These are phyloP conservation scores for Epichloe sibirici DNA, from an alignment of 2,329 filamentous ascomycete genomes.

Conservation along the genomic window DNA sequence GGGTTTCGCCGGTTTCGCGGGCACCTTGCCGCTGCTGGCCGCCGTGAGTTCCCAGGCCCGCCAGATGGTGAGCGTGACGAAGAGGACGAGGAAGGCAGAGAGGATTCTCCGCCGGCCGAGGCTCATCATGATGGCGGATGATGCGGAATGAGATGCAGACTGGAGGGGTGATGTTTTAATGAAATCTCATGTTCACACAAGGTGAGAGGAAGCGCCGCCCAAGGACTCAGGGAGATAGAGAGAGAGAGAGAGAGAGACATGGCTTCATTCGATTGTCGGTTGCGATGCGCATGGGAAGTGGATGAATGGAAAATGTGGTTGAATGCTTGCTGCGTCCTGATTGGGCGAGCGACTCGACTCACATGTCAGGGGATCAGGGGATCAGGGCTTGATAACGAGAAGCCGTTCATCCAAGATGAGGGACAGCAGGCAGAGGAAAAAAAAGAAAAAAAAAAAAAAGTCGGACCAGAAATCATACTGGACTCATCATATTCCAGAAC, in stretches of 20 bases:
- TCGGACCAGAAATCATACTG: too few species aligned
- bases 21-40: not conserved
- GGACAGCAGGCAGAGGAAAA: too few species aligned
- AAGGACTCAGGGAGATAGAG: not conserved
- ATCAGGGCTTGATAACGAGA: too few species aligned
- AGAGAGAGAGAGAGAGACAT: not conserved
- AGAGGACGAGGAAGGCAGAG: slow-evolving; percentile 1
- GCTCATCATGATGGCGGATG: slow-evolving; percentile 3
- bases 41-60: slow-evolving; percentile 4
- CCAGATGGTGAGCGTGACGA: slow-evolving; percentile 6
- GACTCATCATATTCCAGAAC: too few species aligned
- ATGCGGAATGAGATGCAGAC: not conserved
- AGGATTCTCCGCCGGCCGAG: slow-evolving; percentile 6
- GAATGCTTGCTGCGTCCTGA: not conserved
- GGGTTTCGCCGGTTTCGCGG: not conserved
- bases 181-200: too few species aligned
- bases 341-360: not conserved
- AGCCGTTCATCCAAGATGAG: too few species aligned
- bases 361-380: not conserved
- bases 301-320: not conserved
- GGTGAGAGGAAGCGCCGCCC: not conserved
- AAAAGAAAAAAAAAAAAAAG: too few species aligned
- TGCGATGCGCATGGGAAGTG: not conserved
- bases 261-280: not conserved
- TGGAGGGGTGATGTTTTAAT: too few species aligned